Evolutionary conservation across 2,329 filamentous ascomycete genomes (phyloP), one percentile per base, ranked within the genome.

Genomic region (Calonectria pteridis): DNA sequence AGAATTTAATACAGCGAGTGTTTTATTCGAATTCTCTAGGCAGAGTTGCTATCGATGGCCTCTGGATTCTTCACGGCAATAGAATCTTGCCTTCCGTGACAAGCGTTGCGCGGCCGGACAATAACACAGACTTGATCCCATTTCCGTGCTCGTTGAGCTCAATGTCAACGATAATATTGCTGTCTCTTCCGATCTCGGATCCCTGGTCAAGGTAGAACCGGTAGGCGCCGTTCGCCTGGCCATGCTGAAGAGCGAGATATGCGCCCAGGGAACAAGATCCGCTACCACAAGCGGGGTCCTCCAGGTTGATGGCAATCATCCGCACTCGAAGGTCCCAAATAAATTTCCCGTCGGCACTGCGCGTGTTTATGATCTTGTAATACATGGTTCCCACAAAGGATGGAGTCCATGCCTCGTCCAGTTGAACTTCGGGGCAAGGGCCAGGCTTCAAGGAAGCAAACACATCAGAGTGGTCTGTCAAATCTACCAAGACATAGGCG

Each of bases 281-380:
- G 28, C 73, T 73, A 1, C 73, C 71, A 13, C 70, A 73, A 2
- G 73, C 73, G 1, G 71, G 71, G 43, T 75, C 73, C 64, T 73
- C 73, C 5, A 75, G 49, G 46, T 73, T 67, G 49, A 75, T 75
- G n/a, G 73, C 73, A 53, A 75, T 73, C 73, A 75, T 75, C 11
- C 73, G 67, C 9, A 75, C 73, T 10, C 67, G 73, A 16, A 75
- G 71, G 20, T 63, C n/a, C 53, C 53, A 63, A 9, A 71, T 28
- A 4, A 43, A 65, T 10, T 29, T 49, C 16, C 49, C 55, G 0
- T 49, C 31, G 6, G 69, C 31, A 14, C 16, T 50, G 16, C 40
- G 55, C 0, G 53, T 20, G 1, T 18, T 51, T n/a, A 37, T 10
- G 16, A 53, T 28, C 20, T 50, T 50, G 51, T 73, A 75, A 50